Base-by-base conservation (phyloP, 495 filamentous ascomycete species). In the Sporormia fimetaria region DNA sequence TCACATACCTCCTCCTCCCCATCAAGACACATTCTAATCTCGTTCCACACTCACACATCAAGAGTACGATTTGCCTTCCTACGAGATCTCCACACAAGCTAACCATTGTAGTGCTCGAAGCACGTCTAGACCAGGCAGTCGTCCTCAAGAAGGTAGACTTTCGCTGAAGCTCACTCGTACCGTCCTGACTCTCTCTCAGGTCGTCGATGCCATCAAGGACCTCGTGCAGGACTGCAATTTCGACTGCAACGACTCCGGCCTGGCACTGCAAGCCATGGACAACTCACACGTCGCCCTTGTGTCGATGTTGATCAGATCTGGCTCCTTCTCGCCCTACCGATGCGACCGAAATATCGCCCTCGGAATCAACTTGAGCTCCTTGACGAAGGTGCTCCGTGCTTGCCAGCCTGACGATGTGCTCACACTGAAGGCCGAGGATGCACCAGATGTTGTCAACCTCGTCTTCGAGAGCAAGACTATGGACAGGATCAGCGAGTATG, bases 161-260 rank as follows among this genome's bases (percentile, higher is more conserved):
- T 21, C 21, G 28, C 37, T 55, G 11, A 21, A 44, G 21, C 33
- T 9, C 24, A 41, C 40, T 30, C 24, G 15, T 33, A 44, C 15
- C 42, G 47, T 37, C 28, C 27, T 50, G 12, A 43, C 39, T 23
- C 11, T 28, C 24, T 15, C 47, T 31, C 54, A 94, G 88, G 84
- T 94, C 49, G 87, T 96, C 63, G 92, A 96, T 63, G 85, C 90
- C 44, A 94, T 99, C 77, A 96, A 94, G 66, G 92, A 99, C 56
- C 78, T 99, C 20, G 90, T 99, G 35, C 90, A 96, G 67, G 88
- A 96, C 68, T 96, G 92, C 76, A 99, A 99, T 68, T 99, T 99
- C 67, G 90, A 99, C 69, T 99, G 92, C 81, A 99, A 96, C 80
- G 90, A 99, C 74, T 84, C 83, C 48, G 90, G 90, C 36, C 88